Evolutionary conservation across 352 stramenopile species (phyloP).

Genomic region (Pythium folliculosum): DNA sequence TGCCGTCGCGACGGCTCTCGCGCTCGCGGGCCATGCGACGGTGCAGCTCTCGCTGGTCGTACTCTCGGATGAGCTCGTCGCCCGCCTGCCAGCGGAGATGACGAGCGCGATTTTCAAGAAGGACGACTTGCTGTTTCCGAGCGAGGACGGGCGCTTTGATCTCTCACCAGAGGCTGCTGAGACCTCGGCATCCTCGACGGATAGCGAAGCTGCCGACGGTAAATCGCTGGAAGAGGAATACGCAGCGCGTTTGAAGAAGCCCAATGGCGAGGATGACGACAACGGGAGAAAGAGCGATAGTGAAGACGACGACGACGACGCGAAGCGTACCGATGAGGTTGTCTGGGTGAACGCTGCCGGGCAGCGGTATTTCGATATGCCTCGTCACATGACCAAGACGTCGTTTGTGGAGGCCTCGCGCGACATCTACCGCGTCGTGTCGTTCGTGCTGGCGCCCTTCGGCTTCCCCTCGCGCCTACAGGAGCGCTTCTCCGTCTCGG

Average conservation of each 20-base stretch:
- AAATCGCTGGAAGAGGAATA: conserved; percentile 45
- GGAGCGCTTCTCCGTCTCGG: conserved; percentile 60
- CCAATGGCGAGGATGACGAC: conserved; percentile 28
- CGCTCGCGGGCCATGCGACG: conserved; percentile 39
- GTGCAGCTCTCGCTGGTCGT: conserved; percentile 42
- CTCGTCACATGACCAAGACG: conserved; percentile 57
- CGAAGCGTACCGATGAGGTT: conserved; percentile 36
- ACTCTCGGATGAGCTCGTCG: conserved; percentile 46
- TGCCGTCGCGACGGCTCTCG: conserved; percentile 55
- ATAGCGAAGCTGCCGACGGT: too few relatives aligned
- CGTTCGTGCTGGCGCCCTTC: conserved; percentile 80
- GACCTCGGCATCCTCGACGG: too few relatives aligned
- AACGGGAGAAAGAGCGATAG: background rate
- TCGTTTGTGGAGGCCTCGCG: conserved; percentile 68
- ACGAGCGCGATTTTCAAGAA: conserved; percentile 50
- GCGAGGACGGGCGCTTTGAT: conserved; percentile 57
- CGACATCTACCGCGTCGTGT: conserved; percentile 76
- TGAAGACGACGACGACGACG: conserved; percentile 34
- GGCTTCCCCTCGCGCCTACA: conserved; percentile 63
- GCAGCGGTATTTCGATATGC: conserved; percentile 83
- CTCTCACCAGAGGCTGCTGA: conserved; percentile 39
- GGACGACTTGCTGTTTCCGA: conserved; percentile 44
- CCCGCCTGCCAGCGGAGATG: conserved; percentile 36
- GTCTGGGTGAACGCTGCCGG: conserved; percentile 53
- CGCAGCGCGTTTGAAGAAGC: conserved; percentile 39